Evolutionary conservation across 2,329 filamentous ascomycete species (phyloP), one percentile per base, ranked within the genome.

Genomic region (Scedosporium boydii): DNA sequence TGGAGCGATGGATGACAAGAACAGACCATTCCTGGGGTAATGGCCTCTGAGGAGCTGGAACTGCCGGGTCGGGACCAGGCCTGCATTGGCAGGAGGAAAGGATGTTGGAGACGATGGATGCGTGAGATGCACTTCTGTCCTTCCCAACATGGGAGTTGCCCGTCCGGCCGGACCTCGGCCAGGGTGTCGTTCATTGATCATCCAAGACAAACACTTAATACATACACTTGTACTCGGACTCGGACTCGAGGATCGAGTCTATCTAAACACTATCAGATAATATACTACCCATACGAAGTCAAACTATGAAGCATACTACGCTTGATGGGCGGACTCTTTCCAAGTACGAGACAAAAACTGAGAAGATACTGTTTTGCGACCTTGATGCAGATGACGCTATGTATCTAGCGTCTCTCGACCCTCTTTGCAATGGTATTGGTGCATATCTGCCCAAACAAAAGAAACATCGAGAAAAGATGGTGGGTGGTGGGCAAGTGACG

Each of bases 161-260:
- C 42, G 38, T 10, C 58, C 59, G 59, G 59, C 59, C 59, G 42
- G 59, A 60, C 59, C 59, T 60, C 59, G 59, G 59, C 42, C 29
- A 38, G 26, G 59, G 34, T 46, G n/a, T 34, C 29, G 5, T 41
- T n/a, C 56, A 58, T 12, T 23, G n/a, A 60, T 60, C 41, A 14
- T 59, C 57, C 23, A n/a, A 38, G 51, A 55, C 51, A 55, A 55
- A 10, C 48, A n/a, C 48, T 23, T 53, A 14, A 5, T 5, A 29
- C 34, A 38, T 9, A 38, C 34, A 38, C 34, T 38, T 38, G 34
- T 38, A 38, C 34, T 38, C 34, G 34, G 10, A 38, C 34, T 38
- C 34, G 34, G 34, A 38, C 34, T 38, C 34, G 34, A 38, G 34
- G 9, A 14, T 38, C 34, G 34, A 38, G 34, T 38, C 34, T 34